Conservation (phyloP, 2,329 filamentous ascomycete genomes). For the Fusarium sp. region DNA sequence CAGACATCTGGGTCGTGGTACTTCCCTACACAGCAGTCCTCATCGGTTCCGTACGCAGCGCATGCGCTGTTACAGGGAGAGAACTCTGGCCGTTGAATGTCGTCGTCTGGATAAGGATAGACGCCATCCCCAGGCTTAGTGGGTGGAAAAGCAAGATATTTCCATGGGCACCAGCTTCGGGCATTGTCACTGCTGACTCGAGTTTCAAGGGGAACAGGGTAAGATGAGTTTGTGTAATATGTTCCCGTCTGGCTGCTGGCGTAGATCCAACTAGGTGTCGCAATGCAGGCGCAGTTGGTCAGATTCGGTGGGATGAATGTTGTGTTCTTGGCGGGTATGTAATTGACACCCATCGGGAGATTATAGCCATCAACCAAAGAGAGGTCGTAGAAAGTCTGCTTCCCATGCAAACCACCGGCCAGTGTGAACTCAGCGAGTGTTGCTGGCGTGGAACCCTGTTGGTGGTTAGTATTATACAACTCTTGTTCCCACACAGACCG, state of each 20-base stretch:
- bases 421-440: conserved; percentile 85
- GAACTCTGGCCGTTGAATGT: conserved; percentile 74
- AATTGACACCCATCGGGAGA: conserved; percentile 71
- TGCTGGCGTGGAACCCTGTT: conserved; percentile 74
- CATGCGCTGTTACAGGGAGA: conserved; percentile 82
- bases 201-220: conserved; percentile 72
- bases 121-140: conserved; percentile 76
- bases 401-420: conserved; percentile 65
- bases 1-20: conserved; percentile 71
- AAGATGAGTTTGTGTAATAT: conserved; percentile 70
- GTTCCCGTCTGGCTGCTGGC: conserved; percentile 61
- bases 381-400: conserved; percentile 83
- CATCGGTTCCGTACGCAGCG: conserved; percentile 69
- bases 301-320: conserved; percentile 77
- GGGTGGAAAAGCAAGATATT: conserved; percentile 73
- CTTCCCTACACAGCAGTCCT: conserved; percentile 78
- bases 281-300: conserved; percentile 80
- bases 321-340: conserved; percentile 67
- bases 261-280: conserved; percentile 69
- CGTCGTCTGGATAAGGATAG: conserved; percentile 82
- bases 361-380: conserved; percentile 89
- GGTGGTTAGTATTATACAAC: neutral
- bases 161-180: conserved; percentile 80
- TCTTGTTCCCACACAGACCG: neutral
- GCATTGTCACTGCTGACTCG: conserved; percentile 64